Evolutionary conservation across 306 rosid genomes (phyloP).

Genomic region (Malus domestica): ASM211411v1 NC_041792.1:2755501-2756000

Average conservation of each 20-base stretch:
- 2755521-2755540: slow-evolving; percentile 88
- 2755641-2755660: slow-evolving; percentile 6
- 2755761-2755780: not conserved
- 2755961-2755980: not conserved
- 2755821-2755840: not conserved
- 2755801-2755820: not conserved
- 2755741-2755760: not conserved
- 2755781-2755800: not conserved
- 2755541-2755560: slow-evolving; percentile 90
- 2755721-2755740: not conserved
- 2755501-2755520: slow-evolving; percentile 80
- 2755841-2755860: not conserved
- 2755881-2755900: not conserved
- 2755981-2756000: not conserved
- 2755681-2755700: not conserved
- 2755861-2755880: not conserved
- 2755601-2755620: slow-evolving; percentile 84
- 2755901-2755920: not conserved
- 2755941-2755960: not conserved
- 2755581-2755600: slow-evolving; percentile 94
- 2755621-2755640: slow-evolving; percentile 86
- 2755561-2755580: slow-evolving; percentile 87
- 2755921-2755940: not conserved
- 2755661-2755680: not conserved
- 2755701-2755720: not conserved